Evolutionary conservation across 352 stramenopile genomes (phyloP), one percentile per base, ranked within the genome.

Genomic region (Phytophthora melonis): DNA sequence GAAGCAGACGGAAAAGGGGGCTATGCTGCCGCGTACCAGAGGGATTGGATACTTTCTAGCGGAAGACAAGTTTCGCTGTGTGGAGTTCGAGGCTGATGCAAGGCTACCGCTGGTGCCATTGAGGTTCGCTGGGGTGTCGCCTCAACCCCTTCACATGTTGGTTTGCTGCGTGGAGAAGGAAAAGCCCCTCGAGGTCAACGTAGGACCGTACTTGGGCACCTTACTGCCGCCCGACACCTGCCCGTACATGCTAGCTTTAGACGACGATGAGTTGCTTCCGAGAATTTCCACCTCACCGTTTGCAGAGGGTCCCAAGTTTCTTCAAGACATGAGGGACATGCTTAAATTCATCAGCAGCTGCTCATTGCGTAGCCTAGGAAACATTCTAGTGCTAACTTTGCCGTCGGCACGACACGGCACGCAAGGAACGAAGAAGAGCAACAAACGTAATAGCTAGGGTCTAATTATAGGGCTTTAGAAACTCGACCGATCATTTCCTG

Each of bases 281-380:
- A 67, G 21, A 39, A 79, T 79, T 56, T 79, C 72, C 16, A 79
- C 72, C 8, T 79, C 72, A 10, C 72, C 72, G 19, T 66, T 70
- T 60, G 68, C 67, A 47, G 72, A 79, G 55, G 72, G 72, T 9
- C 72, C 72, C 45, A 79, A 79, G 52, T 79, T 79, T 61, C 57
- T 75, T 62, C 67, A 73, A 52, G 72, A 79, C 27, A 79, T 79
- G 72, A 72, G 55, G 32, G 62, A 73, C 18, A 79, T 79, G 72
- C 67, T 79, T 1, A 9, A 63, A 11, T 75, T 73, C 19, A 79
- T 75, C 9, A 70, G 34, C 45, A 73, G 32, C 14, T 75, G 57
- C 57, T 76, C 72, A 7, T 43, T 75, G 50, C 67, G 56, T 7
- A 66, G 41, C 21, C 53, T 75, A 8, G 52, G 53, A 14, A 21